Base-by-base conservation (phyloP, 1,284 basidiomycete genomes). In the Tilletia indica region DNA sequence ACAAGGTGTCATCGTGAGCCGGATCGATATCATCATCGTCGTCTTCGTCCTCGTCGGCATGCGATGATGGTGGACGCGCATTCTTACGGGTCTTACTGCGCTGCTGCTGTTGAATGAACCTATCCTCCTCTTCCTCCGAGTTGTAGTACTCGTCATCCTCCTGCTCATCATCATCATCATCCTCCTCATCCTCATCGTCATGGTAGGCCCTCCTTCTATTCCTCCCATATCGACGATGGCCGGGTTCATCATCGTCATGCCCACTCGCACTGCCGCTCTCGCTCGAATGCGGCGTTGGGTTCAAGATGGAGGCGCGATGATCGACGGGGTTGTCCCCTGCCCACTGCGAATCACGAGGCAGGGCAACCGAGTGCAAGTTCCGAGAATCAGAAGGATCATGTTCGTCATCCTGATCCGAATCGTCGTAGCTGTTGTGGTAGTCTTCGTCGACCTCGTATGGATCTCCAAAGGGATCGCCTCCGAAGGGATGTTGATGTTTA, bases 71-170 rank as follows among this genome's bases (percentile, higher is more conserved):
- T 66, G 12, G 71, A 42, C 63, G 67, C 16, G 5, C 6, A 39
- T 48, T 9, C 38, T 19, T 39, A 39, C 25, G 67, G 25, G 25
- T n/a, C 19, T 11, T 11, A 12, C 14, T 11, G 19, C 66, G 66
- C 2, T 67, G 66, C 16, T 21, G 67, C 38, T 45, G 34, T 51
- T 69, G 39, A 19, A 25, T 25, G 47, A 56, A 42, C 21, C 42
- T 21, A 42, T 47, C 54, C 16, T 51, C 34, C 31, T 68, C 70
- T 12, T 71, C 70, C 5, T 68, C 70, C 38, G 51, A 54, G 16
- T 54, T 54, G 19, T 31, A 54, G n/a, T 54, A 54, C 51, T 54
- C 51, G 25, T 69, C 70, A n/a, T 71, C 70, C 14, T 71, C 70
- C n/a, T 71, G 68, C 19, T 70, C 70, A 25, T 69, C n/a, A 42